Conservation (phyloP, 1,284 basidiomycete species). For the Pseudozyma sp. region DNA sequence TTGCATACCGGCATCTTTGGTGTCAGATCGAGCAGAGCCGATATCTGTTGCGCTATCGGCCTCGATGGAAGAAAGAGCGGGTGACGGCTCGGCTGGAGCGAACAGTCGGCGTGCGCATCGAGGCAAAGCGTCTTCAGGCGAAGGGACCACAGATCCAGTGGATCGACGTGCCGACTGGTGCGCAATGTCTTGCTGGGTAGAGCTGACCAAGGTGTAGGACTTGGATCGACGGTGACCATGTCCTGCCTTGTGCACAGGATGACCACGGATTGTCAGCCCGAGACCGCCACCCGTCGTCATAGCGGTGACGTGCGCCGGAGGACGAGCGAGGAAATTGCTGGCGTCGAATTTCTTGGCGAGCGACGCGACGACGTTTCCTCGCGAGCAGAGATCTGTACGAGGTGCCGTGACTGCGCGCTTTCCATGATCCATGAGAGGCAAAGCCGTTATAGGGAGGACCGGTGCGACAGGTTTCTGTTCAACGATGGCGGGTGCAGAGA, state of each 20-base stretch:
- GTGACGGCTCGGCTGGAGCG: background rate
- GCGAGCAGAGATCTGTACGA: background rate
- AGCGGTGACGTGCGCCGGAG: conserved; percentile 24
- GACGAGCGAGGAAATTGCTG: conserved; percentile 23
- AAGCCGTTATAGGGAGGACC: background rate
- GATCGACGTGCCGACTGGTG: conserved; percentile 19
- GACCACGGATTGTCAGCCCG: conserved; percentile 21
- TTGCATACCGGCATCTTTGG: conserved; percentile 22
- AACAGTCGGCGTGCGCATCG: conserved; percentile 36
- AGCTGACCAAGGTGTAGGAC: conserved; percentile 20
- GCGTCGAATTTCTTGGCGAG: conserved; percentile 46
- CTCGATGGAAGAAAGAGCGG: background rate
- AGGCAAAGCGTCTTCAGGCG: conserved; percentile 14
- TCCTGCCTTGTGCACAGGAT: conserved; percentile 6
- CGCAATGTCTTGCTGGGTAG: background rate
- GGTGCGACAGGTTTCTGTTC: conserved; percentile 11
- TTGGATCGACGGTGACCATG: conserved; percentile 43
- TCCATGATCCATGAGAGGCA: conserved; percentile 6
- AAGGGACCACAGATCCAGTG: conserved; percentile 19
- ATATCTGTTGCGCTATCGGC: conserved; percentile 20
- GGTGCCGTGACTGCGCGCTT: background rate
- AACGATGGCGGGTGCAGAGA: conserved; percentile 11
- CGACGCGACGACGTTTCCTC: conserved; percentile 38
- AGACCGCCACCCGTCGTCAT: conserved; percentile 13
- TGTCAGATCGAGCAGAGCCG: conserved; percentile 28